phyloP scores from a whole-genome alignment of 805 yeast species.

The fission yeast (Schizosaccharomyces pombe) region DNA sequence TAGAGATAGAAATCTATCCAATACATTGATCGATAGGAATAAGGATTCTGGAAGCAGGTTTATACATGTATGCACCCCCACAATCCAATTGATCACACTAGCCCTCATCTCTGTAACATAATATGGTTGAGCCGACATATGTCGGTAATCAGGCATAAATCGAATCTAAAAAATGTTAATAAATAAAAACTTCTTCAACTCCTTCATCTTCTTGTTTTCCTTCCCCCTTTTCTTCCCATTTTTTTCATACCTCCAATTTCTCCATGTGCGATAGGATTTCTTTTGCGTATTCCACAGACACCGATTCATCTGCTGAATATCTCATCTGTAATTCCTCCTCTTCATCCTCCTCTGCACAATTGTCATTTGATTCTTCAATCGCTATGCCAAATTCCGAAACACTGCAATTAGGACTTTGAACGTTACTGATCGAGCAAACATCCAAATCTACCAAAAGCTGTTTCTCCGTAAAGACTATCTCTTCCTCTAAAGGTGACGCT shows the following conservation, averaged over 20 bases:
- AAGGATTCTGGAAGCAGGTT: slow-evolving; percentile 77
- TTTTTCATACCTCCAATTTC: not conserved
- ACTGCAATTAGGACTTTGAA: no score
- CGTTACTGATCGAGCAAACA: no score
- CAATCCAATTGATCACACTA: slow-evolving; percentile 79
- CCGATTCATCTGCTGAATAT: not conserved
- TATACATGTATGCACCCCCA: slow-evolving; percentile 73
- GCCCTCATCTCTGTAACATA: slow-evolving; percentile 30
- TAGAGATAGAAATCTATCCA: slow-evolving; percentile 68
- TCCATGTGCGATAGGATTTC: not conserved
- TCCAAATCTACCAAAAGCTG: no score
- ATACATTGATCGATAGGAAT: slow-evolving; percentile 62
- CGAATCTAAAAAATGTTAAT: not conserved
- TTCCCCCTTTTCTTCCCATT: no score
- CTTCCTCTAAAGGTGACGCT: not conserved
- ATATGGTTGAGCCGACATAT: not conserved
- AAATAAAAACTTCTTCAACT: no score
- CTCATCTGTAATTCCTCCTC: not conserved
- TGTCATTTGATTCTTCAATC: not conserved
- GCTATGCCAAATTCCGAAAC: not conserved
- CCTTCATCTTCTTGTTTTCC: no score
- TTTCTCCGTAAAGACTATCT: not conserved
- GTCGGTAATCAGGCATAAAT: not conserved
- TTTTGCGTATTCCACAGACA: not conserved
- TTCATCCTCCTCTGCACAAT: not conserved